Base-by-base conservation (phyloP, 1,139 yeast species). In the Yamadazyma dushanensis region DNA sequence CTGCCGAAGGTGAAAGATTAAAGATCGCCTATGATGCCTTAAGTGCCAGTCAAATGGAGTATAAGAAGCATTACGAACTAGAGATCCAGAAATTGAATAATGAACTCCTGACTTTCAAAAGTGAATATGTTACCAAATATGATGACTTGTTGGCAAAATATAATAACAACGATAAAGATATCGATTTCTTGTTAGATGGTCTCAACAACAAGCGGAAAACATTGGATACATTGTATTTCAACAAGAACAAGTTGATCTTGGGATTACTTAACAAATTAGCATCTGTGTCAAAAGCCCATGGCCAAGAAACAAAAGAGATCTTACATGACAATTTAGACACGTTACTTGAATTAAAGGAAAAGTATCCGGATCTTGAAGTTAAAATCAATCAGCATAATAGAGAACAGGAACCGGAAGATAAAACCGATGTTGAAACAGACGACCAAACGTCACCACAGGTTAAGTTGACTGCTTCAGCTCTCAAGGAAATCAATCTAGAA, bases 11-110 rank as follows among this genome's bases (percentile, higher is more conserved):
- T 39, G 82, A 79, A 51, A 58, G 83, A 46, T 60, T 79, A 35
- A 75, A 79, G 48, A 72, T 70, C 31, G 78, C 84, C 10, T 82
- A 83, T 52, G 86, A 82, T 46, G 75, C 84, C 1, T 53, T 83
- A 20, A 62, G 74, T 20, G 71, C 74, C 5, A 65, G 81, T 4
- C 85, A 80, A 46, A 60, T 63, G 30, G 79, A 78, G 41, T 80
- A 78, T 54, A 78, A 77, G 46, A 61, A 57, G 15, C 75, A 76
- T 44, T 80, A 78, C 45, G 66, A 61, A 53, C 41, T 53, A 49
- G 59, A 70, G 47, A 39, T 70, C 14, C 42, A 43, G 13, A 49
- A 50, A 13, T 50, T 70, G 37, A 47, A 60, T 10, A 39, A 38
- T 5, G 43, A 45, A 29, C 58, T 81, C 37, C 63, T 64, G 19